Base-by-base conservation (phyloP, 129 eudicot species). In the Gnaphalium uliginosum region DNA sequence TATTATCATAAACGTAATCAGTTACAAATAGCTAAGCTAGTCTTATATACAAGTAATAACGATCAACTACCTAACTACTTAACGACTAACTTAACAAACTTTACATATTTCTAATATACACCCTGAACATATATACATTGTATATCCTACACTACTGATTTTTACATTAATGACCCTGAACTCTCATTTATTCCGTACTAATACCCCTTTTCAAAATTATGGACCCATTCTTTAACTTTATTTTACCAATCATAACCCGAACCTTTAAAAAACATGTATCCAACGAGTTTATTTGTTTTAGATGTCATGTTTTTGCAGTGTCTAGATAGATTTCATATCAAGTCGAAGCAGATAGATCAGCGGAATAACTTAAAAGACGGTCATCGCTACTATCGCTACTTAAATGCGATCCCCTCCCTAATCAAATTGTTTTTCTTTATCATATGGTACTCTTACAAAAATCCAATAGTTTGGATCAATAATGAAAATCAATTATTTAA, bases 401-500 rank as follows among this genome's bases (percentile, higher is more conserved):
- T 39, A 39, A 39, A 39, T 15, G 57, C 2, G 6, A 51, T 17
- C 0, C 57, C n/a, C 57, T 51, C 26, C 26, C 25, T 57, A 21
- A 57, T 57, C 29, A 57, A 8, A 57, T 57, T 0, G 15, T 22
- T 53, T 19, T n/a, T 13, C 64, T 19, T 23, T 43, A 39, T 43
- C 58, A 23, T 9, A 68, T 43, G 11, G 32, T 13, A 14, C 1
- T 37, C 23, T 58, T 37, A 6, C 13, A 4, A 29, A 29, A 51
- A 53, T 30, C 19, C 30, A 26, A 27, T 26, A 30, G 22, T 54
- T 19, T 21, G 33, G 35, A 23, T 57, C 66, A 37, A 22, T 0
- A 72, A 73, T 37, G 35, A 32, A 56, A 57, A 51, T 29, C 53
- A 22, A 11, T 57, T 57, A 33, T 54, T 56, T 71, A 33, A 19